Conservation (phyloP, 139 green algal genomes). For the Yamagishiella unicocca region DNA sequence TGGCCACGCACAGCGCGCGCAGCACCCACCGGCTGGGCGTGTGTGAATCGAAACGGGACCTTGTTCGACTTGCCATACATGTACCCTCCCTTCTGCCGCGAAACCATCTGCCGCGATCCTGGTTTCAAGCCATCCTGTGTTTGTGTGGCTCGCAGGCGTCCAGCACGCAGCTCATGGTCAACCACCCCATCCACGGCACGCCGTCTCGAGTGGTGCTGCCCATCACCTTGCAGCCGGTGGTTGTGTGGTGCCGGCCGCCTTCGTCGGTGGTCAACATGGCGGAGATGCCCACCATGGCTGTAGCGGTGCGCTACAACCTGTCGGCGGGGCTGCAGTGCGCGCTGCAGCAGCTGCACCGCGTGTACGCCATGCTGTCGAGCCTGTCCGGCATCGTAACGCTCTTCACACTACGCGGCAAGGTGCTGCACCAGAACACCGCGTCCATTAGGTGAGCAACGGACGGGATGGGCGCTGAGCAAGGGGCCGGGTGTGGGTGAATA, state of each 20-base stretch:
- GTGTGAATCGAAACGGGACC: too few relatives aligned
- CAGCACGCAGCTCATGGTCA: slow-evolving; percentile 11
- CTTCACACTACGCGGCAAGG: slow-evolving; percentile 14
- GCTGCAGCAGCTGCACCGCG: slow-evolving; percentile 22
- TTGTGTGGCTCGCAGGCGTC: background rate
- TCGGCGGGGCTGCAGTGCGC: slow-evolving; percentile 1
- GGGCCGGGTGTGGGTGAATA: too few relatives aligned
- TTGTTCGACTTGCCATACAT: too few relatives aligned
- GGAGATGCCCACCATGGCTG: background rate
- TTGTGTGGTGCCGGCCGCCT: slow-evolving; percentile 17
- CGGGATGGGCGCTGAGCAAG: too few relatives aligned
- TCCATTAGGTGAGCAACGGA: slow-evolving; percentile 7
- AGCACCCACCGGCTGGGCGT: too few relatives aligned
- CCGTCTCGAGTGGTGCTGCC: slow-evolving; percentile 19
- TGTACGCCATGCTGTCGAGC: slow-evolving; percentile 23
- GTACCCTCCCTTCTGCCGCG: too few relatives aligned
- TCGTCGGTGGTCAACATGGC: background rate
- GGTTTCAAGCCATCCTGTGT: too few relatives aligned
- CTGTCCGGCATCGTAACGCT: slow-evolving; percentile 33
- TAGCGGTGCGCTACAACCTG: slow-evolving; percentile 1
- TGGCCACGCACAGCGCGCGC: too few relatives aligned
- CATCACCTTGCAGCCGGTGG: slow-evolving; percentile 1
- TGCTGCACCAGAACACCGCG: slow-evolving; percentile 43
- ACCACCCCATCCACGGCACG: slow-evolving; percentile 20
- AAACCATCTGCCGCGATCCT: too few relatives aligned